Evolutionary conservation across 2,329 filamentous ascomycete species (phyloP), one percentile per base, ranked within the genome.

Genomic region (Leptographium procerum): DNA sequence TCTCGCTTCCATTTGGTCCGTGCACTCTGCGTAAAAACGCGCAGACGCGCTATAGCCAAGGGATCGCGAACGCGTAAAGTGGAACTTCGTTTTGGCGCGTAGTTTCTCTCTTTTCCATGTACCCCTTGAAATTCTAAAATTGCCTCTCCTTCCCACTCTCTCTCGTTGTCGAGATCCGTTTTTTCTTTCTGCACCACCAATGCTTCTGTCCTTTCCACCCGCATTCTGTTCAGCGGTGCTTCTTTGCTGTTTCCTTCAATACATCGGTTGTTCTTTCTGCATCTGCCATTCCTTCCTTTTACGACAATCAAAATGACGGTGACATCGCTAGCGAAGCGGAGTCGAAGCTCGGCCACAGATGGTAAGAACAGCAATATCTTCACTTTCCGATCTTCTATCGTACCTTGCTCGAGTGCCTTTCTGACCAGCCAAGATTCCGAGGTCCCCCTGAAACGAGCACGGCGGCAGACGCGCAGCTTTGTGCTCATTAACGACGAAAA

Each of bases 401-500:
- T n/a, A 26, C 28, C 36, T 14, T 26, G n/a, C n/a, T 33, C 34
- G 13, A 19, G 13, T 9, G 11, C 10, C 55, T 26, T 48, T 22
- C 53, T 55, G 11, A 55, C 45, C 5, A 10, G 10, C 9, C 47
- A 16, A 56, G 55, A 57, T 10, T 13, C 60, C 22, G 63, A 61
- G 28, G 65, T 69, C 36, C 74, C 77, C 48, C 65, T 70, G 47
- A 83, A 82, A 64, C 72, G 76, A 62, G 70, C 73, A 55, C 74
- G 78, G 61, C 73, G 75, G 29, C 69, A 71, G 48, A 74, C 70
- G 59, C 73, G 69, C 62, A 72, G 66, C 62, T 70, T 67, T 62
- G 66, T 67, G 52, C 66, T 68, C 50, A 76, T 81, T 66, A 84
- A 86, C 64, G 82, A 88, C 64, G 87, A 91, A 70, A 88, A 89